Evolutionary conservation across 1,284 basidiomycete species (phyloP).

Genomic region (Schizophyllum commune): DNA sequence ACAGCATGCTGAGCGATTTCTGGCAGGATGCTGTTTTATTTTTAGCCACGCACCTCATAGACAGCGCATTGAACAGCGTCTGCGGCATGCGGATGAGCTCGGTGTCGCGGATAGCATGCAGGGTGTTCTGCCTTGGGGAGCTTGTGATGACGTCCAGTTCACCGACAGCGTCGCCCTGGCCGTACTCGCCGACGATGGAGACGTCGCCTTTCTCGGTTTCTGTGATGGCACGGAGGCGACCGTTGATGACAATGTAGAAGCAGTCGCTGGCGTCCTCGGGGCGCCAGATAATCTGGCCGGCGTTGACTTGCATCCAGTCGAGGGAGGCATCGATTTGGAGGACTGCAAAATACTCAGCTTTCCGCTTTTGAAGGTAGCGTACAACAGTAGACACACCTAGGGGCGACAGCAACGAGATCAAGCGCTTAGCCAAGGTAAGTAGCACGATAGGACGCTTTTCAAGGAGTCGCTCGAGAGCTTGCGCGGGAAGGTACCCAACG

Average conservation of each 20-base stretch:
- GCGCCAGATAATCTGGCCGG: conserved; percentile 89
- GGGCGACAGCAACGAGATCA: conserved; percentile 91
- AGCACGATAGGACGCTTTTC: conserved; percentile 94
- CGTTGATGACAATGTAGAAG: conserved; percentile 98
- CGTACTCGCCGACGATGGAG: conserved; percentile 87
- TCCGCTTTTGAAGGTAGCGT: conserved; percentile 1
- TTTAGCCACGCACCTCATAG: conserved; percentile 70
- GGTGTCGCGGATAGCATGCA: conserved; percentile 97
- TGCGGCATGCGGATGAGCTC: conserved; percentile 98
- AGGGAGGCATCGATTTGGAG: conserved; percentile 95
- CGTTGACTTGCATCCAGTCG: conserved; percentile 97
- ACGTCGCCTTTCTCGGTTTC: conserved; percentile 68
- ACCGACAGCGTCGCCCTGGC: conserved; percentile 82
- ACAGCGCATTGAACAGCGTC: conserved; percentile 96
- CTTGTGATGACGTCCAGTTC: conserved; percentile 98
- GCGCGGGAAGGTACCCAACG: conserved; percentile 88
- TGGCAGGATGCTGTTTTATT: neutral
- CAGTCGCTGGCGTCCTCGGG: conserved; percentile 87
- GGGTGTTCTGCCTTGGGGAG: conserved; percentile 80
- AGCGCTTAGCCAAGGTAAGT: conserved; percentile 91
- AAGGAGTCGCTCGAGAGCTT: conserved; percentile 83
- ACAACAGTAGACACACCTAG: conserved; percentile 45
- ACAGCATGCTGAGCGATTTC: neutral
- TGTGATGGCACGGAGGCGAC: conserved; percentile 80
- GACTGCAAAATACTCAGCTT: conserved; percentile 40